Conservation (phyloP, 768 basidiomycete genomes). For the Agaricus blazei region DNA sequence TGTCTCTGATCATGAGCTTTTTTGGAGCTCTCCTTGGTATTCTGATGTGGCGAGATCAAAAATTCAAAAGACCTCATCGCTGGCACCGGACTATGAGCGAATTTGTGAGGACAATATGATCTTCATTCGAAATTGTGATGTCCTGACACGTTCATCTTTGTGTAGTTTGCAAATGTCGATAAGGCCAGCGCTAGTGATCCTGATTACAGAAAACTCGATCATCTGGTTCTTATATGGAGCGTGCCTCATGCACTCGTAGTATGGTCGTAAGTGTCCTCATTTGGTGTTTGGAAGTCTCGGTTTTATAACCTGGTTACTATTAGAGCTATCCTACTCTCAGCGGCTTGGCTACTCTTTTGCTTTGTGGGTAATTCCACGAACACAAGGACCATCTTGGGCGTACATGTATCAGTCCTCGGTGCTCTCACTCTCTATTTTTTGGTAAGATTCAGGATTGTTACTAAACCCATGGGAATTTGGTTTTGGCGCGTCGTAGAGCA, state of each 20-base stretch:
- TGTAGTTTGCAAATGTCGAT: not conserved
- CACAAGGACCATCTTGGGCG: not conserved
- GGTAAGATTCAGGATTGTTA: slow-evolving; percentile 2
- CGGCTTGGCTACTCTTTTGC: slow-evolving; percentile 4
- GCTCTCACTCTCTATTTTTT: not conserved
- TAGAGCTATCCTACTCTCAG: not conserved
- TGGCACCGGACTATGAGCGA: not conserved
- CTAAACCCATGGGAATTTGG: not conserved
- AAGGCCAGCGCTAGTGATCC: not conserved
- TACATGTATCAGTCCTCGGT: not conserved
- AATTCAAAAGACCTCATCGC: not conserved
- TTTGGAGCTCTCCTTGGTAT: slow-evolving; percentile 2
- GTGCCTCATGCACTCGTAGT: slow-evolving; percentile 3
- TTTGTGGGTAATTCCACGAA: not conserved
- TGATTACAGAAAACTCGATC: not conserved
- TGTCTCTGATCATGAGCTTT: not conserved
- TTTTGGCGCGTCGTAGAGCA: too few species aligned
- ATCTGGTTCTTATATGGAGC: slow-evolving; percentile 7
- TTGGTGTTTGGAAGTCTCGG: not conserved
- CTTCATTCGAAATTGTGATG: not conserved
- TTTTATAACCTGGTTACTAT: not conserved
- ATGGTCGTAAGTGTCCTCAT: slow-evolving; percentile 1
- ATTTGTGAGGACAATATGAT: not conserved
- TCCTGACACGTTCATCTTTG: too few species aligned
- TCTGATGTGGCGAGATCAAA: not conserved